A percentile compares a stretch with the other conserved stretches of the same genome.
These are phyloP conservation scores for Luffa acutangula DNA, from an alignment of 306 rosid genomes.

Conservation along the genomic window DNA sequence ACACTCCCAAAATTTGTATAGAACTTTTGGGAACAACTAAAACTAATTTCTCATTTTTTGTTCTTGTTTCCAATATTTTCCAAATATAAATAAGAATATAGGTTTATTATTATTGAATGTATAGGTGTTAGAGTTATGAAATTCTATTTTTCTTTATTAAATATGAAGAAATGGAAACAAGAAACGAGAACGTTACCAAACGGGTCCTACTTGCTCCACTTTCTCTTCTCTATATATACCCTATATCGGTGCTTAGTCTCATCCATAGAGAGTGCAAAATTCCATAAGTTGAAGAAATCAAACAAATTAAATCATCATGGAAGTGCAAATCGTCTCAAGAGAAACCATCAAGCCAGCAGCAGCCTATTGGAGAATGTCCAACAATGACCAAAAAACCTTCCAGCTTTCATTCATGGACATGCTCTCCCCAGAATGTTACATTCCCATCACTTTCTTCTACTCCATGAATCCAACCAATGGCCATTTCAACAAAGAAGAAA, in stretches of 20 bases:
- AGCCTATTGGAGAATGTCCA: background rate
- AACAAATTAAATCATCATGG: background rate
- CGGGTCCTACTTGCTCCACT: too few relatives aligned
- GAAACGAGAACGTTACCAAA: too few relatives aligned
- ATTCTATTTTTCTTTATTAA: too few relatives aligned
- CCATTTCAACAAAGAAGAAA: background rate
- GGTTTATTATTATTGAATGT: too few relatives aligned
- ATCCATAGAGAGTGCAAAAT: background rate
- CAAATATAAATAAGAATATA: too few relatives aligned
- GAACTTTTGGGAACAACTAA: too few relatives aligned
- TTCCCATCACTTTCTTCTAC: slow-evolving; percentile 28
- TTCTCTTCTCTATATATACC: background rate
- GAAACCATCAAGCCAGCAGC: slow-evolving; percentile 19
- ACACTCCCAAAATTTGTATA: too few relatives aligned
- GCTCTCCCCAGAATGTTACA: slow-evolving; percentile 31
- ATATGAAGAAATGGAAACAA: too few relatives aligned
- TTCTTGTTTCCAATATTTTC: too few relatives aligned
- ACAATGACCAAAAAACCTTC: slow-evolving; percentile 2
- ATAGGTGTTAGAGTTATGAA: too few relatives aligned
- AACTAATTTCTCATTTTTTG: too few relatives aligned
- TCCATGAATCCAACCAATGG: background rate
- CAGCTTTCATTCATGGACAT: slow-evolving; percentile 44
- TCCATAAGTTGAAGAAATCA: background rate
- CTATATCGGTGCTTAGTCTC: background rate
- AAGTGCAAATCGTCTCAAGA: slow-evolving; percentile 20